phyloP scores from a whole-genome alignment of 805 yeast genomes.

The Nakazawaea peltata region DNA sequence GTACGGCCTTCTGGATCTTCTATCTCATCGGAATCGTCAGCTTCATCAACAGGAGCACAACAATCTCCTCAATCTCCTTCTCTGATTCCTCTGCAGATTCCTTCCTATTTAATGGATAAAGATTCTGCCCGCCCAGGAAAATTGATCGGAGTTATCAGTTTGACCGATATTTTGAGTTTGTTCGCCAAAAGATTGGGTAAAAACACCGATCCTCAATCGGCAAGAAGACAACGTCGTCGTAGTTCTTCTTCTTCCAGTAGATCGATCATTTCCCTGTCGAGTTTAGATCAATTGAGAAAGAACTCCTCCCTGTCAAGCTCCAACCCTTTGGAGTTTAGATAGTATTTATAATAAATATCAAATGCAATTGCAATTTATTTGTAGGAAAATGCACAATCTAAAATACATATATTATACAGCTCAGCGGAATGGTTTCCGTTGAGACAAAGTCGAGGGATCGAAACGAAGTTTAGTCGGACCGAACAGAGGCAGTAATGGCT shows the following conservation, averaged over 20 bases:
- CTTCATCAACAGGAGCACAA: slow-evolving; percentile 12
- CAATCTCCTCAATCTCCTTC: too few species aligned
- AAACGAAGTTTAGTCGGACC: too few species aligned
- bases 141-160: slow-evolving; percentile 82
- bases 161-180: slow-evolving; percentile 82
- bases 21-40: slow-evolving; percentile 8
- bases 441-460: too few species aligned
- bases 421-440: slow-evolving; percentile 4
- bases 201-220: slow-evolving; percentile 72
- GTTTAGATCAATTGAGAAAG: slow-evolving; percentile 35
- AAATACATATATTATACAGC: too few species aligned
- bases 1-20: slow-evolving; percentile 42
- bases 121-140: slow-evolving; percentile 61
- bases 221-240: slow-evolving; percentile 83
- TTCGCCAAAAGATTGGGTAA: slow-evolving; percentile 72
- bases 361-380: background rate
- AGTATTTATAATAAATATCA: background rate
- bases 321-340: slow-evolving; percentile 8
- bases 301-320: slow-evolving; percentile 24
- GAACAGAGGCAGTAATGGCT: too few species aligned
- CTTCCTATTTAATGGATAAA: slow-evolving; percentile 12
- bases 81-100: slow-evolving; percentile 5
- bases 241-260: slow-evolving; percentile 32
- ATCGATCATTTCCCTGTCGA: slow-evolving; percentile 24
- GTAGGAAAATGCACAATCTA: background rate